Conservation (phyloP, 345 rosid genomes). For the Linum trigynum region DNA sequence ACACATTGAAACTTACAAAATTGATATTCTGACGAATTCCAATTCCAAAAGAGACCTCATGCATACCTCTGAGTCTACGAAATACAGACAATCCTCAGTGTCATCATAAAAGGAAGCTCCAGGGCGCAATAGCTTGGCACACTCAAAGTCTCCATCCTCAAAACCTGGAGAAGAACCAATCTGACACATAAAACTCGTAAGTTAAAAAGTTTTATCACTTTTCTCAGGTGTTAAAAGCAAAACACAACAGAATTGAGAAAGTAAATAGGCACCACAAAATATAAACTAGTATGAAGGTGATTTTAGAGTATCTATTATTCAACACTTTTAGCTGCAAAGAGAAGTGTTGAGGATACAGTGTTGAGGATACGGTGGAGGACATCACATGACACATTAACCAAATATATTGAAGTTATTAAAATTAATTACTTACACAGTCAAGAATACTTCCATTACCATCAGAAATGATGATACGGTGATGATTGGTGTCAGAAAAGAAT, state of each 20-base stretch:
- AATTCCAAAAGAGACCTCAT: background rate
- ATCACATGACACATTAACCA: background rate
- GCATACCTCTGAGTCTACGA: conserved; percentile 90
- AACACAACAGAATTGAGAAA: background rate
- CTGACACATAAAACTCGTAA: conserved; percentile 45
- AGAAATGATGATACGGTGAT: conserved; percentile 70
- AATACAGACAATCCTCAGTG: conserved; percentile 65
- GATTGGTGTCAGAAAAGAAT: conserved; percentile 88
- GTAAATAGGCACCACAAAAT: too few relatives aligned
- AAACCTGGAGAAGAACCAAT: conserved; percentile 94
- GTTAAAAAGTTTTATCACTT: conserved; percentile 25
- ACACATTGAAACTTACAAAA: background rate
- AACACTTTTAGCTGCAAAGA: background rate
- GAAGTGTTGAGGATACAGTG: background rate
- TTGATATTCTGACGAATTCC: background rate
- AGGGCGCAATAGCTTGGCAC: conserved; percentile 77
- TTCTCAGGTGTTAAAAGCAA: background rate
- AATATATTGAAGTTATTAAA: background rate
- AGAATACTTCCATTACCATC: conserved; percentile 56
- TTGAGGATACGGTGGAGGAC: background rate
- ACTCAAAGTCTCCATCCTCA: conserved; percentile 92
- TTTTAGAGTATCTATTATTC: background rate
- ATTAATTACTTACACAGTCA: conserved; percentile 58
- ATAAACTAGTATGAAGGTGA: too few relatives aligned
- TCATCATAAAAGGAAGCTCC: conserved; percentile 61